Evolutionary conservation across 805 yeast genomes (phyloP).

Genomic region (Metschnikowia gelsemii): DNA sequence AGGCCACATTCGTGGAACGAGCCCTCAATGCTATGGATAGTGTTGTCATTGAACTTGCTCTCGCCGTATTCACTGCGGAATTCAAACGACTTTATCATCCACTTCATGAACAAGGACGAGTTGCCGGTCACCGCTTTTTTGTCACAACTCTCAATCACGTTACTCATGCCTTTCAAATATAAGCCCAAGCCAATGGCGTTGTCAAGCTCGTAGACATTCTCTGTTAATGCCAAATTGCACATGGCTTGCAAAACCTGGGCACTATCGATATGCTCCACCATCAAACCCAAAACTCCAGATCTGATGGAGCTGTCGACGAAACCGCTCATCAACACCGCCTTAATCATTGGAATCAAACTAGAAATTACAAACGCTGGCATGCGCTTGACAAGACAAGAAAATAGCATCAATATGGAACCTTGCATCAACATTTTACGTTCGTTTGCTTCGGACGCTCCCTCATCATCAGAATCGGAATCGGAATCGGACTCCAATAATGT

Average conservation of each 20-base stretch:
- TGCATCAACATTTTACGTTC: constrained; percentile 49
- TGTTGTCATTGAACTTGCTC: constrained; percentile 59
- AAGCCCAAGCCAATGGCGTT: constrained; percentile 54
- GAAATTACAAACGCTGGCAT: constrained; percentile 84
- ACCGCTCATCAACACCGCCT: constrained; percentile 55
- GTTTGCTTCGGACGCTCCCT: constrained; percentile 26
- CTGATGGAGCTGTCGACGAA: constrained; percentile 60
- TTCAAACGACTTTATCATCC: constrained; percentile 70
- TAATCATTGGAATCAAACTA: constrained; percentile 60
- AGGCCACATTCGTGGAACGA: constrained; percentile 72
- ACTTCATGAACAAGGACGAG: constrained; percentile 63
- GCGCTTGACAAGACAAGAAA: constrained; percentile 73
- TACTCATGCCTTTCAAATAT: constrained; percentile 64
- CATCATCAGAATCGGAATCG: constrained; percentile 8
- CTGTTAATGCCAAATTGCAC: constrained; percentile 57
- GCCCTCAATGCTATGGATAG: constrained; percentile 78
- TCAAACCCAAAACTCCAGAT: constrained; percentile 57
- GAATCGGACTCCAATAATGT: constrained; percentile 27
- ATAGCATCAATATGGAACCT: constrained; percentile 65
- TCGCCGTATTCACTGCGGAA: constrained; percentile 53
- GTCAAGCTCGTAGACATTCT: constrained; percentile 34
- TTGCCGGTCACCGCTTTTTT: constrained; percentile 74
- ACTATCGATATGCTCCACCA: constrained; percentile 67
- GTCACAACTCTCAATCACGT: constrained; percentile 62
- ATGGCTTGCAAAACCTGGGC: constrained; percentile 61